A percentile compares a stretch with the other conserved stretches of the same genome.
Evolutionary conservation across 305 asterid genomes (phyloP).

Genomic region (Withania somnifera): DNA sequence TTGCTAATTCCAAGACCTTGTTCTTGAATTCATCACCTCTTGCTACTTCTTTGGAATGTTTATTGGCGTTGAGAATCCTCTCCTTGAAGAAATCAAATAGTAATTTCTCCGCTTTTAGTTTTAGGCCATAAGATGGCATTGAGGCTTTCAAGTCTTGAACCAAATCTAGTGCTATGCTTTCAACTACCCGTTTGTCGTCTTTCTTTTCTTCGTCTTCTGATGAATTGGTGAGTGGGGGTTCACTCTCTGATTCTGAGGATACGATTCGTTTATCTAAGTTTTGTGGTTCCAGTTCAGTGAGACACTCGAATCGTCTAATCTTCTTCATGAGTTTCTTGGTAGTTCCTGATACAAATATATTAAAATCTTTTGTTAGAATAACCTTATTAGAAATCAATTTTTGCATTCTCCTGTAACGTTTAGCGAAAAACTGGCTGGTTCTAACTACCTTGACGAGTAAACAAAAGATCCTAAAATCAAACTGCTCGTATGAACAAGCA

Average conservation of each 20-base stretch:
- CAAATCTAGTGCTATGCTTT: slow-evolving; percentile 24
- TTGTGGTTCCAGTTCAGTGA: slow-evolving; percentile 45
- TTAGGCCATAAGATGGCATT: slow-evolving; percentile 23
- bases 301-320: slow-evolving; percentile 43
- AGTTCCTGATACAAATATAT: slow-evolving; percentile 24
- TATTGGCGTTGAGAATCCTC: slow-evolving; percentile 3
- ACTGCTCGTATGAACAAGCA: background rate
- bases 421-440: background rate
- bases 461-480: background rate
- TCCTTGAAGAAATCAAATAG: slow-evolving; percentile 50
- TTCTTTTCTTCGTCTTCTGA: slow-evolving; percentile 16
- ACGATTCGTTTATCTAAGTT: slow-evolving; percentile 33
- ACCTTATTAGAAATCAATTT: background rate
- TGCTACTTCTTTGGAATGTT: background rate
- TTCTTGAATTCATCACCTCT: background rate
- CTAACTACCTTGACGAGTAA: background rate
- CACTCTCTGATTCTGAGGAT: slow-evolving; percentile 22
- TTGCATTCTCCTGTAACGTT: too few species aligned
- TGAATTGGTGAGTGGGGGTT: slow-evolving; percentile 16
- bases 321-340: slow-evolving; percentile 46
- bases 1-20: slow-evolving; percentile 22
- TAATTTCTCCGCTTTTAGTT: slow-evolving; percentile 24
- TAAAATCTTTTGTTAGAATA: background rate
- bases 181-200: slow-evolving; percentile 8
- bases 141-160: slow-evolving; percentile 28